phyloP scores from a whole-genome alignment of 1,139 yeast species.

The Candida gigantensis region DNA sequence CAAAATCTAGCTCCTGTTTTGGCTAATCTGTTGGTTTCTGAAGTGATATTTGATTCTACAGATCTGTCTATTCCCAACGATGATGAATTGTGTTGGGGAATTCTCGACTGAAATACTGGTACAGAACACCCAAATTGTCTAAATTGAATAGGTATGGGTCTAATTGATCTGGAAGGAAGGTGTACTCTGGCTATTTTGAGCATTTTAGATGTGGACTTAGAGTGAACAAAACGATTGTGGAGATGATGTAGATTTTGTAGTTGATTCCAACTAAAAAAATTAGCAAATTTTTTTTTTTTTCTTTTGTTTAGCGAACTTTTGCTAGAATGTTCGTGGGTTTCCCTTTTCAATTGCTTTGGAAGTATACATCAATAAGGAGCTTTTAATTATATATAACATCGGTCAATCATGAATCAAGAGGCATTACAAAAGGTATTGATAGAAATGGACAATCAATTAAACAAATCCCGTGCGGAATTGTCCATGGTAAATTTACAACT shows the following conservation, averaged over 20 bases:
- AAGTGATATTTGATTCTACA: conserved; percentile 50
- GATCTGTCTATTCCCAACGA: conserved; percentile 43
- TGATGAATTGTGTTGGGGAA: conserved; percentile 6
- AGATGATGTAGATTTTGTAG: not conserved
- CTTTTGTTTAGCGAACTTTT: not conserved
- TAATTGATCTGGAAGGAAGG: not conserved
- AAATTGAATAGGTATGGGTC: conserved; percentile 2
- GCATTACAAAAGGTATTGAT: conserved; percentile 53
- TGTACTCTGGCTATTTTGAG: conserved; percentile 1
- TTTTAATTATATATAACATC: not conserved
- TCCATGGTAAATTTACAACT: conserved; percentile 62
- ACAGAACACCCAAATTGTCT: conserved; percentile 1
- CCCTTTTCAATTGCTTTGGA: too few species aligned
- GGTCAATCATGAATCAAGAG: conserved; percentile 46
- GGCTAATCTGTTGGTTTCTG: conserved; percentile 72
- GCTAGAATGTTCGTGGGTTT: too few species aligned
- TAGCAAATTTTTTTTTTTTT: not conserved
- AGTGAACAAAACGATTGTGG: not conserved
- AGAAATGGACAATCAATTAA: conserved; percentile 67
- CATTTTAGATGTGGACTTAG: conserved; percentile 2
- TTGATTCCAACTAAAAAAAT: conserved; percentile 1
- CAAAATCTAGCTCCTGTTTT: conserved; percentile 79
- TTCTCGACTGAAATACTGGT: conserved; percentile 1
- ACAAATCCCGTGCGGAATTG: conserved; percentile 63
- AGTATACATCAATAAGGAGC: not conserved